Base-by-base conservation (phyloP, 441 rosid genomes). In the Populus hybrid region DNA sequence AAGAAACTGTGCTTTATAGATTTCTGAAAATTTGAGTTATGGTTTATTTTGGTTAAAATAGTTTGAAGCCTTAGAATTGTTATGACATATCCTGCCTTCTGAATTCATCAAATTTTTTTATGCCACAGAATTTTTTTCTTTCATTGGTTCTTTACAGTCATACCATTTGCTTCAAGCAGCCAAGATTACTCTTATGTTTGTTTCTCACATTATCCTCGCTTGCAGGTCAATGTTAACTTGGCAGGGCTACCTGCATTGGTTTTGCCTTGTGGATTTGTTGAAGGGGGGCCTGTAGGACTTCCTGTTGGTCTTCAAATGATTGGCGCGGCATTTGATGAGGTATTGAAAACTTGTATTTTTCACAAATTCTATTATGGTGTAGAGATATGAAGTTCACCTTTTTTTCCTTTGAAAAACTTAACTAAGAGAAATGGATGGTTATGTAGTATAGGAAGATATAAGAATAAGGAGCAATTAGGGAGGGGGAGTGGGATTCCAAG, bases 301-400 rank as follows among this genome's bases (percentile, higher is more conserved):
- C 98, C 99, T 3, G 92, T 95, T 82, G 98, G 97, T 81, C 92
- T 93, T 86, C 98, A 93, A 85, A 91, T 95, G 90, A 92, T 92
- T 71, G 97, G 97, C 78, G 84, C 93, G 21, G 91, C 95, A 66
- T 92, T 91, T 84, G 91, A 91, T 79, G 97, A 95, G 95, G 98
- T 95, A 84, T 50, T 36, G 24, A 59, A 73, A 28, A 71, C 66
- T 21, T 9, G 1, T 42, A 32, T 28, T 42, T 75, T 32, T 24
- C 0, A n/a, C 66, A 32, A 61, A 19, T 38, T 68, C 23, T 61
- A 21, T 7, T 28, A 24, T 71, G 46, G 42, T 7, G 5, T n/a
- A 78, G 28, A 21, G 46, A 50, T 38, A n/a, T 3, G 6, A 70
- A 28, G 26, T 59, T 42, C 16, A 63, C 12, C 36, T 63, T 28